Conservation (phyloP, 305 asterid genomes). For the Fraxinus floribunda region DNA sequence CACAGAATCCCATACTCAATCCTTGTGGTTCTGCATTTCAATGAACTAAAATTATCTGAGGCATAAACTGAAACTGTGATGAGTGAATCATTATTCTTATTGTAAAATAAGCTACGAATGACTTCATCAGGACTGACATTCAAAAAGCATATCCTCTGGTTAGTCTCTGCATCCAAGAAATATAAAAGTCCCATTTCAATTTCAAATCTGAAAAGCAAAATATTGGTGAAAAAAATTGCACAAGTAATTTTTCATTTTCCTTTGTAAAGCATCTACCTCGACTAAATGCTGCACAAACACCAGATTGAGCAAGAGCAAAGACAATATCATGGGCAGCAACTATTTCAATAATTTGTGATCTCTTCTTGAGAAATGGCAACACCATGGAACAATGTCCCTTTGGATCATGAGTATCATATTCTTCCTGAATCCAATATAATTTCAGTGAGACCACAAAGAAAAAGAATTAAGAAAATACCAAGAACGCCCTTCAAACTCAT, state of each 20-base stretch:
- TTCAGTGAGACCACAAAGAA: neutral
- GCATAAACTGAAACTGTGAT: slow-evolving; percentile 96
- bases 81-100: slow-evolving; percentile 94
- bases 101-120: slow-evolving; percentile 93
- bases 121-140: slow-evolving; percentile 98
- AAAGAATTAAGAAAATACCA: neutral
- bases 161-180: slow-evolving; percentile 65
- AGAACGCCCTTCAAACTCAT: neutral
- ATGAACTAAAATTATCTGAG: slow-evolving; percentile 84
- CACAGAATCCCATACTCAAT: slow-evolving; percentile 63
- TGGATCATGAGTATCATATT: slow-evolving; percentile 97
- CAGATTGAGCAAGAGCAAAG: slow-evolving; percentile 99
- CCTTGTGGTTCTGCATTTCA: slow-evolving; percentile 95
- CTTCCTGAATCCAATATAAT: slow-evolving; percentile 56
- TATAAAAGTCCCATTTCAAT: slow-evolving; percentile 21
- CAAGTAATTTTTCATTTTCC: no score
- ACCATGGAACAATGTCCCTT: slow-evolving; percentile 69
- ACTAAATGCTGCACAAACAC: slow-evolving; percentile 97
- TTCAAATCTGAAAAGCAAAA: neutral
- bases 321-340: slow-evolving; percentile 98
- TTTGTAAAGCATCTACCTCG: slow-evolving; percentile 48
- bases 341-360: slow-evolving; percentile 88
- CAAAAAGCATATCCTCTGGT: slow-evolving; percentile 93
- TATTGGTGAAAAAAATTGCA: no score
- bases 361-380: slow-evolving; percentile 86